Evolutionary conservation across 495 filamentous ascomycete genomes (phyloP).

Genomic region (Xylaria telfairii): DNA sequence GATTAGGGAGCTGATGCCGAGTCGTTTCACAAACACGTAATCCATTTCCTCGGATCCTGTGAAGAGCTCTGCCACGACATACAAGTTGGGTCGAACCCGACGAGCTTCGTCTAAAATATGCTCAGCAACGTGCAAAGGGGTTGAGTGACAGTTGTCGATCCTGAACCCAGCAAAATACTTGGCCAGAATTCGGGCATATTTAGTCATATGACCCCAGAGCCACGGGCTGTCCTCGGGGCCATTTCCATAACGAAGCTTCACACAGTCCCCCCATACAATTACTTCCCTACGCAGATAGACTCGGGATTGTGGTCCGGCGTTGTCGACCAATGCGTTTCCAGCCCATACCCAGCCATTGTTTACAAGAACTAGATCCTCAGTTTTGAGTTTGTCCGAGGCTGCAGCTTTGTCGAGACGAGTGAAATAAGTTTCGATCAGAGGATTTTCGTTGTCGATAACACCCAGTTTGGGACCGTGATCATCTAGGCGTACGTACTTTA

Average conservation of each 20-base stretch:
- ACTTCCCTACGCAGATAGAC: constrained; percentile 94
- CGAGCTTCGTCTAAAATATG: constrained; percentile 92
- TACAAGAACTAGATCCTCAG: constrained; percentile 79
- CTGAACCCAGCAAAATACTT: constrained; percentile 95
- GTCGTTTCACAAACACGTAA: constrained; percentile 89
- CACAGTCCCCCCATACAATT: constrained; percentile 98
- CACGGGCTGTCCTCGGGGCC: constrained; percentile 86
- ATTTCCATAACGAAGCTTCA: constrained; percentile 91
- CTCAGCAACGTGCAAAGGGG: constrained; percentile 89
- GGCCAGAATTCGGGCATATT: constrained; percentile 90
- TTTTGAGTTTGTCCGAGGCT: constrained; percentile 75
- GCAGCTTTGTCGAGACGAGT: constrained; percentile 85
- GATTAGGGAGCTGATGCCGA: constrained; percentile 89
- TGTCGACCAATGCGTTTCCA: constrained; percentile 90
- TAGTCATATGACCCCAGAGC: constrained; percentile 94
- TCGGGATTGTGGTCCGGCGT: constrained; percentile 85
- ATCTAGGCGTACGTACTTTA: constrained; percentile 90
- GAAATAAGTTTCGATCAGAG: constrained; percentile 96
- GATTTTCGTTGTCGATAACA: constrained; percentile 72
- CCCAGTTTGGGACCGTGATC: constrained; percentile 90
- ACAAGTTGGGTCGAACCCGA: constrained; percentile 83
- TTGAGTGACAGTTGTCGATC: constrained; percentile 99
- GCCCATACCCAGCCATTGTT: constrained; percentile 99
- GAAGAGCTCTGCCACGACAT: constrained; percentile 95
- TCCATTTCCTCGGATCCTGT: constrained; percentile 96